Conservation (phyloP, 257 asterid species). For the Catharanthus roseus region DNA sequence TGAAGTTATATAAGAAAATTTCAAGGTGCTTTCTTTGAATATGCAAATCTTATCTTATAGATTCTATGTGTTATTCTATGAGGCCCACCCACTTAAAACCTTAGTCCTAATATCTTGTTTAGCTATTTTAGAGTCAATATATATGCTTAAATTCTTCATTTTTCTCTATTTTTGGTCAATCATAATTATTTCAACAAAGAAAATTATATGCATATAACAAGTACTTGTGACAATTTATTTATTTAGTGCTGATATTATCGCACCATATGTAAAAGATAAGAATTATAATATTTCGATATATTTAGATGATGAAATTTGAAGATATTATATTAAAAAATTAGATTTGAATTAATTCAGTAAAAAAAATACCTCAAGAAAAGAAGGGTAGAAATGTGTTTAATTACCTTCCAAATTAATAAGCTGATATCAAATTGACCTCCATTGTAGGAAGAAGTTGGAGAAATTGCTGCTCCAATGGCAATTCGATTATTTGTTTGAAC, state of each 20-base stretch:
- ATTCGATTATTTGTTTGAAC: slow-evolving; percentile 74
- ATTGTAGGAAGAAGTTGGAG: slow-evolving; percentile 67
- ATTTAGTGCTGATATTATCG: no score
- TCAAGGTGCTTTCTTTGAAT: slow-evolving; percentile 21
- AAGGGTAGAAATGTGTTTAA: slow-evolving; percentile 28
- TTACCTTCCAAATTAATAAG: slow-evolving; percentile 87
- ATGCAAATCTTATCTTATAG: slow-evolving; percentile 2
- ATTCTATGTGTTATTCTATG: not conserved
- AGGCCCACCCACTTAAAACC: not conserved
- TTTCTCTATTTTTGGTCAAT: not conserved
- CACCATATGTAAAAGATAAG: no score
- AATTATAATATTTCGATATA: no score
- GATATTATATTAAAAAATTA: no score
- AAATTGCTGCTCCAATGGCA: slow-evolving; percentile 92
- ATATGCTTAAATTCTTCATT: not conserved
- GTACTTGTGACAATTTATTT: no score
- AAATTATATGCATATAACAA: no score
- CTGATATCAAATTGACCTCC: slow-evolving; percentile 89
- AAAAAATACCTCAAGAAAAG: not conserved
- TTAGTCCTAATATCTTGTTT: not conserved
- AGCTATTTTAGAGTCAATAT: not conserved
- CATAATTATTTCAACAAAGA: not conserved
- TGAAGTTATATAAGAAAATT: no score
- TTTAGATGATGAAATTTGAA: no score
- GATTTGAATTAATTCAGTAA: not conserved